A percentile compares a stretch with the other conserved stretches of the same genome.
Evolutionary conservation across 257 asterid species (phyloP).

Genomic region (Penstemon eatonii): DNA sequence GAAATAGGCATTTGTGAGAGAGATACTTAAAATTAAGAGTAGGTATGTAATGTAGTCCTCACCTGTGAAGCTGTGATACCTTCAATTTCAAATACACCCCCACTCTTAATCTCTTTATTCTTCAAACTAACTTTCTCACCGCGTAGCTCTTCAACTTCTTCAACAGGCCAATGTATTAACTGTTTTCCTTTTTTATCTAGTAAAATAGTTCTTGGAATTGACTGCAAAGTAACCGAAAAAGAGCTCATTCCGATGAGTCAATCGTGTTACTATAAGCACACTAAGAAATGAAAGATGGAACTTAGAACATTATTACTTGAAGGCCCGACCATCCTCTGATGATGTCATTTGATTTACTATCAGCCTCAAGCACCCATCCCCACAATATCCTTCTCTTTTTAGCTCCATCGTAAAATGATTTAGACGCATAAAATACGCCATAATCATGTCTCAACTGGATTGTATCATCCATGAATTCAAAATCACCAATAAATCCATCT

Average conservation of each 20-base stretch:
- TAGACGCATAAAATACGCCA: conserved; percentile 75
- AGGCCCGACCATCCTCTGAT: conserved; percentile 72
- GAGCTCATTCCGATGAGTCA: background rate
- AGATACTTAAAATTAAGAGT: background rate
- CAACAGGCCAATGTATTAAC: conserved; percentile 11
- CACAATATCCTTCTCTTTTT: conserved; percentile 63
- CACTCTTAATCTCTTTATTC: too few species aligned
- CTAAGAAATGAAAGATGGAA: background rate
- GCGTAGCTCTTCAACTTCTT: conserved; percentile 13
- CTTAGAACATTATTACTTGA: conserved; percentile 40
- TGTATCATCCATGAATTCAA: too few species aligned
- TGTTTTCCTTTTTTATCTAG: background rate
- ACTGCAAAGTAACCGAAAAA: background rate
- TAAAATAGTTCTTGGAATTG: conserved; percentile 10
- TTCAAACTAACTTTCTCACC: too few species aligned
- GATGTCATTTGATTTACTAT: conserved; percentile 55
- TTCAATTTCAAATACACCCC: background rate
- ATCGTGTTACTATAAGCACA: too few species aligned
- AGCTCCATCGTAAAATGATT: conserved; percentile 68
- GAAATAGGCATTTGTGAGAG: background rate
- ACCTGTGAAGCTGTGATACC: conserved; percentile 13
- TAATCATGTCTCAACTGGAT: conserved; percentile 50
- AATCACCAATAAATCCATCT: conserved; percentile 63
- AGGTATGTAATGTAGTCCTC: too few species aligned
- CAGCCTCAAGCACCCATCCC: conserved; percentile 86